Evolutionary conservation across 352 stramenopile species (phyloP).

Genomic region (Phytophthora ramorum): DNA sequence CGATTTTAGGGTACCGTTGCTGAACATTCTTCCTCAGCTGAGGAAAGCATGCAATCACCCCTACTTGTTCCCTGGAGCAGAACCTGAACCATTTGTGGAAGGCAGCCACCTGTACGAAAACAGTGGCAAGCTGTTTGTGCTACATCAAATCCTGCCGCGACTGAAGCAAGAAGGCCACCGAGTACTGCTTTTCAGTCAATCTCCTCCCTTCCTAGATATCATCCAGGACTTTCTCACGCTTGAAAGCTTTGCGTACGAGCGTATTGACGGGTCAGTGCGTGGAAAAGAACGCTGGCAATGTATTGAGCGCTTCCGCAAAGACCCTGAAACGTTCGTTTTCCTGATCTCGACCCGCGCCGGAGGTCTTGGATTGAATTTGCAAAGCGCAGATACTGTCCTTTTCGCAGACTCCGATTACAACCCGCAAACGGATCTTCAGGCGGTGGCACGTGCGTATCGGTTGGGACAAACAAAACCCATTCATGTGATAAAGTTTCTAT

Average conservation of each 20-base stretch:
- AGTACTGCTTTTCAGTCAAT: conserved; percentile 85
- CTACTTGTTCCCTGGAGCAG: conserved; percentile 93
- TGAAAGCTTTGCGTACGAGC: conserved; percentile 79
- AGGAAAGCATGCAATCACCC: conserved; percentile 84
- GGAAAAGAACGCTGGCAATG: conserved; percentile 83
- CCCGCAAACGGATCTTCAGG: conserved; percentile 74
- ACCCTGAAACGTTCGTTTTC: conserved; percentile 91
- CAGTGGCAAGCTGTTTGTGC: conserved; percentile 85
- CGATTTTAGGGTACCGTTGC: conserved; percentile 76
- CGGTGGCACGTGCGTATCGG: conserved; percentile 72
- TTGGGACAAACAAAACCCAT: conserved; percentile 81
- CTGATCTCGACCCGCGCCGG: conserved; percentile 80
- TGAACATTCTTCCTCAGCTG: conserved; percentile 98
- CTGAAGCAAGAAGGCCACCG: conserved; percentile 86
- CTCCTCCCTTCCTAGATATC: conserved; percentile 77
- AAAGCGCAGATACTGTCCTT: conserved; percentile 86
- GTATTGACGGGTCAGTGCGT: conserved; percentile 77
- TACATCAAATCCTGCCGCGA: conserved; percentile 84
- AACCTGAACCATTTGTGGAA: conserved; percentile 80
- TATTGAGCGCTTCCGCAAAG: conserved; percentile 86
- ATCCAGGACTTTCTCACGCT: conserved; percentile 84
- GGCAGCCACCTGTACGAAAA: conserved; percentile 76
- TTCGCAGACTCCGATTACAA: conserved; percentile 87
- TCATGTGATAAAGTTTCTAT: conserved; percentile 82
- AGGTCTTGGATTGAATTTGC: conserved; percentile 74